Conservation (phyloP, 495 filamentous ascomycete species). For the Chlorociboria aeruginascens region DNA sequence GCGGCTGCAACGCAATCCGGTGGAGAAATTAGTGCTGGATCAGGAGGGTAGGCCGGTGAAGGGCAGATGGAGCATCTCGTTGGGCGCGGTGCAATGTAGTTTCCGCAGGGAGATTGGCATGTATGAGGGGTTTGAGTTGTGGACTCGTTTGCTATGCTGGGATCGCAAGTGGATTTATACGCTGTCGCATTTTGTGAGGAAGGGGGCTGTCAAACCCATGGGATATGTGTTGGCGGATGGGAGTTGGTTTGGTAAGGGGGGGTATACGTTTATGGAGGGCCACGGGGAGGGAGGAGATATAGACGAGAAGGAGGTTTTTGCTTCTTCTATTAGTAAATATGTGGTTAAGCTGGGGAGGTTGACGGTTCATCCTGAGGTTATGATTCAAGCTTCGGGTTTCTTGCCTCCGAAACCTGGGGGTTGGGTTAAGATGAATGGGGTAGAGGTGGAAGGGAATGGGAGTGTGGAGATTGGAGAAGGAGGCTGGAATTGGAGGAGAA, state of each 20-base stretch:
- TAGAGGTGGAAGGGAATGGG: constrained; percentile 16
- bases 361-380: constrained; percentile 71
- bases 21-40: constrained; percentile 28
- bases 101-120: constrained; percentile 63
- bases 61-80: constrained; percentile 42
- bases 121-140: constrained; percentile 60
- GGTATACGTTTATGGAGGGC: constrained; percentile 20
- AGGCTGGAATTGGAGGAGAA: constrained; percentile 35
- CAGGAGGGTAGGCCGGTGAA: constrained; percentile 20
- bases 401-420: constrained; percentile 41
- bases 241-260: constrained; percentile 12
- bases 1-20: constrained; percentile 27
- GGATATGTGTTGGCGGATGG: constrained; percentile 26
- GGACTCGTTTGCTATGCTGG: constrained; percentile 58
- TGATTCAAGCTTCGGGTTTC: constrained; percentile 55
- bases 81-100: constrained; percentile 53
- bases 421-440: constrained; percentile 22
- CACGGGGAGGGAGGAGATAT: constrained; percentile 1
- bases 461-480: constrained; percentile 18
- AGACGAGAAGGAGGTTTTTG: constrained; percentile 30
- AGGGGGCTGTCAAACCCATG: constrained; percentile 33
- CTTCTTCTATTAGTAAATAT: constrained; percentile 43
- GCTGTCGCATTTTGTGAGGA: constrained; percentile 55
- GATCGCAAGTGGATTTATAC: constrained; percentile 78
- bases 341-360: constrained; percentile 52